Percentiles rank a stretch among this genome's conserved stretches.
Evolutionary conservation across 202 grass and related monocot genomes (phyloP).

Genomic region (Digitaria exilis): DNA sequence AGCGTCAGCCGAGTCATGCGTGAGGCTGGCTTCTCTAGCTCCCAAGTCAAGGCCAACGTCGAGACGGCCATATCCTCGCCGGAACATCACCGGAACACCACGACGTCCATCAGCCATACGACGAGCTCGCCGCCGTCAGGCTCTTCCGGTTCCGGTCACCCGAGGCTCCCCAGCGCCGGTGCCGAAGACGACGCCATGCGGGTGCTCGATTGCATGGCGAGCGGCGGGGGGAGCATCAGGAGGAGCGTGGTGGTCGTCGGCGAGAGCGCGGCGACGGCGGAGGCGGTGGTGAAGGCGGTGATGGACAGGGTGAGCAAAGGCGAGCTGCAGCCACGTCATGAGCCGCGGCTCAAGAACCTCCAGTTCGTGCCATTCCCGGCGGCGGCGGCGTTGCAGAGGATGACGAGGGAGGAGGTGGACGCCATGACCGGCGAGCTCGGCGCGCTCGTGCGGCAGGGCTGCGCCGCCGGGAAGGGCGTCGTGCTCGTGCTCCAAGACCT

Average conservation of each 20-base stretch:
- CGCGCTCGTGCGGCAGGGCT: conserved; percentile 59
- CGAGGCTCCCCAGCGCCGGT: not conserved
- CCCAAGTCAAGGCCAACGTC: conserved; percentile 76
- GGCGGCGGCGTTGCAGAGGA: conserved; percentile 48
- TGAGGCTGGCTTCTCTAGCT: conserved; percentile 86
- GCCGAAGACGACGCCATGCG: conserved; percentile 48
- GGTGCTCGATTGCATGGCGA: conserved; percentile 68
- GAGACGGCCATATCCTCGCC: conserved; percentile 43
- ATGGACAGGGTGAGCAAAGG: conserved; percentile 82
- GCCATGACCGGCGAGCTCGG: conserved; percentile 57
- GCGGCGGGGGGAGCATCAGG: conserved; percentile 16
- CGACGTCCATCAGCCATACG: not conserved
- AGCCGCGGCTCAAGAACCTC: conserved; percentile 65
- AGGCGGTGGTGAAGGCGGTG: conserved; percentile 66
- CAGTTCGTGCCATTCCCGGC: conserved; percentile 72
- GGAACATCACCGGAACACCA: not conserved
- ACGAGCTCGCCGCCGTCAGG: no score
- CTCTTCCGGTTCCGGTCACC: not conserved
- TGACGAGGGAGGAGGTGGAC: conserved; percentile 70
- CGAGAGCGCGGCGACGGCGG: conserved; percentile 42
- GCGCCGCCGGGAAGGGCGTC: conserved; percentile 63
- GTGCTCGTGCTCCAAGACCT: conserved; percentile 79
- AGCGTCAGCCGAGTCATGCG: conserved; percentile 98
- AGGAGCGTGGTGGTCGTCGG: conserved; percentile 68
- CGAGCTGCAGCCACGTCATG: conserved; percentile 51